A percentile compares a stretch with the other conserved stretches of the same genome.
Conservation (phyloP, 768 basidiomycete genomes). For the Hygrocybe punicea region DNA sequence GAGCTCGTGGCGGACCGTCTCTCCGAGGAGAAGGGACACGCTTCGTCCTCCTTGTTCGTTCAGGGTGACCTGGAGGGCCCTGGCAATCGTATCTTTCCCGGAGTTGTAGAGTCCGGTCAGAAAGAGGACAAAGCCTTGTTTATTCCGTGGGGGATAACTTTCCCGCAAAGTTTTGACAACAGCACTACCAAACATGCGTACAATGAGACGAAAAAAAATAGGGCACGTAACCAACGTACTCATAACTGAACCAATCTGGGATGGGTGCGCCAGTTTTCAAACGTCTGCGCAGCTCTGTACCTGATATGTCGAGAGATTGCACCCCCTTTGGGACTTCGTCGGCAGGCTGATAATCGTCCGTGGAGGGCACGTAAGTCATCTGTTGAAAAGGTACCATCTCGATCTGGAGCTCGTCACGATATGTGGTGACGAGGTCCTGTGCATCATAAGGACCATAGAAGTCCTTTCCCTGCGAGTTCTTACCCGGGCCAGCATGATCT, state of each 20-base stretch:
- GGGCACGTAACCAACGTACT: conserved; percentile 45
- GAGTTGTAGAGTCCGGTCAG: conserved; percentile 95
- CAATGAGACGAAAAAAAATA: neutral
- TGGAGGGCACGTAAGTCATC: conserved; percentile 94
- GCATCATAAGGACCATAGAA: conserved; percentile 98
- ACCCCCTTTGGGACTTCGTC: conserved; percentile 94
- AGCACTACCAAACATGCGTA: no score
- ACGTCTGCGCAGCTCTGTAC: conserved; percentile 91
- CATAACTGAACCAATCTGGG: conserved; percentile 99
- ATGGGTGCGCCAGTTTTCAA: conserved; percentile 88
- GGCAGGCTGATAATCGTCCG: conserved; percentile 91
- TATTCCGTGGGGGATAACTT: conserved; percentile 90
- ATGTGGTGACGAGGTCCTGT: conserved; percentile 88
- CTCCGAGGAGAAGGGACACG: conserved; percentile 90
- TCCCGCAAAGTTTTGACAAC: conserved; percentile 93
- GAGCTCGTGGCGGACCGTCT: conserved; percentile 72
- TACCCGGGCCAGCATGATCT: conserved; percentile 95
- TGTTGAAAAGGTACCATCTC: conserved; percentile 97
- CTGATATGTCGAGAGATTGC: conserved; percentile 93
- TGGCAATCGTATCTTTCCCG: conserved; percentile 88
- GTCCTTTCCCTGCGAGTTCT: conserved; percentile 92
- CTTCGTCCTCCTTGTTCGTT: conserved; percentile 96
- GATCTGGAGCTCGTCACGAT: conserved; percentile 87
- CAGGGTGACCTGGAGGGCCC: conserved; percentile 85
- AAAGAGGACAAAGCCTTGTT: conserved; percentile 95